Evolutionary conservation across 768 basidiomycete species (phyloP), one percentile per base, ranked within the genome.

Genomic region (Calocybe indica): DNA sequence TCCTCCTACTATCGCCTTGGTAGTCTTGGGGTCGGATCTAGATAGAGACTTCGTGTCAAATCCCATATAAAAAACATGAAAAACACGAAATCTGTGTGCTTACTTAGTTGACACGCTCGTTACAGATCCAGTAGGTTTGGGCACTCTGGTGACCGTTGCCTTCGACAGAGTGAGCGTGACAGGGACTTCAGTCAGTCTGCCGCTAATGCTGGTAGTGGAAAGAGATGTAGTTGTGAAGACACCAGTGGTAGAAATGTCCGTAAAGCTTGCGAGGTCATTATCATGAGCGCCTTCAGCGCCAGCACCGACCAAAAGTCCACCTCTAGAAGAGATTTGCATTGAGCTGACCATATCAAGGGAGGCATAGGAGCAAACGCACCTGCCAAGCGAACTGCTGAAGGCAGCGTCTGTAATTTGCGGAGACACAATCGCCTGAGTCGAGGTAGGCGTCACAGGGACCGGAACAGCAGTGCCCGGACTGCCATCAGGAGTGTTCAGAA

Each of bases 1-100:
- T n/a, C 56, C 58, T 6, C 56, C 58, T 6, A 54, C 42, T n/a
- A 55, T 22, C 10, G 56, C 54, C 14, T 33, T 40, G 29, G 22
- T 48, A 8, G 48, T 52, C 9, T 43, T 50, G 4, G 57, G 53
- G 11, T 47, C 22, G 22, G 22, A 22, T 22, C 22, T 22, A 22
- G 22, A 22, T 4, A 22, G 22, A 22, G 22, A 43, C 22, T 22
- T 22, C 22, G 22, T 22, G 22, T 22, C 22, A 22, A 22, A 22
- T 4, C 22, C 22, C 4, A 22, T 22, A 22, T 36, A 43, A 37
- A 37, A 37, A 36, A 37, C 44, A 22, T 40, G 10, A 22, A 40
- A 32, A 33, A 13, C 28, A 46, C 12, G 31, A 34, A 42, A 28
- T 15, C 7, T 9, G n/a, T 5, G 13, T 13, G 13, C 14, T 28